A percentile compares a stretch with the other conserved stretches of the same genome.
phyloP scores from a whole-genome alignment of 108 stramenopile species.

The Cyclotella kingstonii region DNA sequence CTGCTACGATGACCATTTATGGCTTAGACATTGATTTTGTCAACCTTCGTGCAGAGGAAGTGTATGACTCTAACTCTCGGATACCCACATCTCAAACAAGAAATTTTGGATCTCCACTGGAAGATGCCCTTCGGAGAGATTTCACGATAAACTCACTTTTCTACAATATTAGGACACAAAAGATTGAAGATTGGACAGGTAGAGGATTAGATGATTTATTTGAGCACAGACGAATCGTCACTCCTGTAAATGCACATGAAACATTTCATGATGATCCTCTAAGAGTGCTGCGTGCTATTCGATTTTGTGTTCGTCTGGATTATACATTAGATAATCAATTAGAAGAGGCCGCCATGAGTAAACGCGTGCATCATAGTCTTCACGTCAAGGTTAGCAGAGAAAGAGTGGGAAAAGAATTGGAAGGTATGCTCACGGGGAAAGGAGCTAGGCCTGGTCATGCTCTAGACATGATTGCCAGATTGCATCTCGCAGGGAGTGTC shows the following conservation, averaged over 20 bases:
- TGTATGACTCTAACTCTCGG: slow-evolving; percentile 73
- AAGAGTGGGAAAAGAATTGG: slow-evolving; percentile 88
- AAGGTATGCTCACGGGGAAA: slow-evolving; percentile 83
- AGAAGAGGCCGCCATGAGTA: slow-evolving; percentile 50
- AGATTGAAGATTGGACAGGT: slow-evolving; percentile 91
- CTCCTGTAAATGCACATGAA: slow-evolving; percentile 71
- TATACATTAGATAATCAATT: slow-evolving; percentile 66
- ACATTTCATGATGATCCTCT: slow-evolving; percentile 94
- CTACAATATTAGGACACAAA: slow-evolving; percentile 80
- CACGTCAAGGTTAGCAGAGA: slow-evolving; percentile 86
- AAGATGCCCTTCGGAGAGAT: slow-evolving; percentile 92
- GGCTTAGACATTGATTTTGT: slow-evolving; percentile 92
- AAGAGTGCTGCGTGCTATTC: slow-evolving; percentile 85
- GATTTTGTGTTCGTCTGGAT: slow-evolving; percentile 85
- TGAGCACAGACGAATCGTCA: slow-evolving; percentile 57
- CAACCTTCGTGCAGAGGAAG: slow-evolving; percentile 89
- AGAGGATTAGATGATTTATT: slow-evolving; percentile 77
- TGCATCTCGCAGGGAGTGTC: slow-evolving; percentile 68
- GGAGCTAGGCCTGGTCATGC: slow-evolving; percentile 61
- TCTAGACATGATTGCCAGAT: slow-evolving; percentile 59
- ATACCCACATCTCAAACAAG: slow-evolving; percentile 73
- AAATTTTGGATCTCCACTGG: slow-evolving; percentile 81
- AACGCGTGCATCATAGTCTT: slow-evolving; percentile 64
- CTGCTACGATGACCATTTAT: slow-evolving; percentile 87
- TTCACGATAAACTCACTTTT: slow-evolving; percentile 95